phyloP scores from a whole-genome alignment of 164 flowering plant genomes.

The Tinospora cordifolia region DNA sequence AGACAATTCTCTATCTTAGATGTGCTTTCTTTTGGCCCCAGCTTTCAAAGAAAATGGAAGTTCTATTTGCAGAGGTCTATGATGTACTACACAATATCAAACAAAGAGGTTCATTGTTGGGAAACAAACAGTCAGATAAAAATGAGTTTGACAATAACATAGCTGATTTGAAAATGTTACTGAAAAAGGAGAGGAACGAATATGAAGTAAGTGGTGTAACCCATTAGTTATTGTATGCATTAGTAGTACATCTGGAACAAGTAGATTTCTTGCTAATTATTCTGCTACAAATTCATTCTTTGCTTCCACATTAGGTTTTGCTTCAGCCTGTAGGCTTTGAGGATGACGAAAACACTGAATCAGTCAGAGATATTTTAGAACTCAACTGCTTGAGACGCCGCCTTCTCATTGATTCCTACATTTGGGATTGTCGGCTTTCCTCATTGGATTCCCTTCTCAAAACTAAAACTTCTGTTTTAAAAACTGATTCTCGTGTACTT shows the following conservation, averaged over 20 bases:
- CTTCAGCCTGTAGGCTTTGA: constrained; percentile 35
- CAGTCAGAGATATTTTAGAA: constrained; percentile 53
- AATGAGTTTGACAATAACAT: constrained; percentile 44
- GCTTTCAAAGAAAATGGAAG: constrained; percentile 58
- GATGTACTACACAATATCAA: constrained; percentile 48
- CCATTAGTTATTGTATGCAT: not conserved
- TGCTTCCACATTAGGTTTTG: constrained; percentile 32
- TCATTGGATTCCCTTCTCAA: constrained; percentile 51
- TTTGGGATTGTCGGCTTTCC: constrained; percentile 70
- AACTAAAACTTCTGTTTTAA: constrained; percentile 23
- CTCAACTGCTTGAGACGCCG: constrained; percentile 62
- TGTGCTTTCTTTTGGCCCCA: constrained; percentile 19
- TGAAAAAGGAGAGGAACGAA: constrained; percentile 52
- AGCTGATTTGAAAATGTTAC: constrained; percentile 49
- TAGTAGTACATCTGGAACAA: not conserved
- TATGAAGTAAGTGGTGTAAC: constrained; percentile 47
- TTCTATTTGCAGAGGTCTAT: constrained; percentile 56
- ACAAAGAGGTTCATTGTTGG: constrained; percentile 33
- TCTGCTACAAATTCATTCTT: constrained; percentile 7
- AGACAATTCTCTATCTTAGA: not conserved
- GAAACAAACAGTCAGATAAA: constrained; percentile 27
- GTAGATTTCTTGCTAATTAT: not conserved
- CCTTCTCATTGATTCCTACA: constrained; percentile 55
- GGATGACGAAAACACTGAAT: constrained; percentile 18
- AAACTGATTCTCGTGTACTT: constrained; percentile 17